Base-by-base conservation (phyloP, 306 rosid species). In the Vigna nakashimae region DNA sequence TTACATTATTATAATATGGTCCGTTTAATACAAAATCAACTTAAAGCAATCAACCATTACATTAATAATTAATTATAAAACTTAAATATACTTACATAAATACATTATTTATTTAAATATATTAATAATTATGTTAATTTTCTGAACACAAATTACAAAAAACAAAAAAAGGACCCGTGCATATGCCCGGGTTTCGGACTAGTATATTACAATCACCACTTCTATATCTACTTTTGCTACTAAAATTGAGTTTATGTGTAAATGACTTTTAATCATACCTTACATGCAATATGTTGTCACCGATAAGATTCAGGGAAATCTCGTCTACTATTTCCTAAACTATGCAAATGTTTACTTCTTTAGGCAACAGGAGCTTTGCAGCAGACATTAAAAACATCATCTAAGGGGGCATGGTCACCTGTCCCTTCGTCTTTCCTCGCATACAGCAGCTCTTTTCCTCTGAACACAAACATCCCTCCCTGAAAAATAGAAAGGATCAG, bases 391-490 rank as follows among this genome's bases (percentile, higher is more conserved):
- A 90, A 88, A 79, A 94, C 83, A 65, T 89, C 97, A 56, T 90
- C 89, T 49, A 94, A 80, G 4, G 97, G 84, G 50, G 98, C 93
- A 68, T 94, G 98, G 72, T 92, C 98, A 18, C 97, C 95, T n/a
- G 97, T 92, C 34, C 92, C 97, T 86, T 90, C 93, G 20, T 92
- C 98, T 83, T 90, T 94, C 87, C 97, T 53, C 12, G 92, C 98
- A 83, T 89, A 90, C 71, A 94, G 48, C 80, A 94, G 80, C 81
- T 92, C 65, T 73, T 88, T 89, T 46, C 97, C 98, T 80, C 77
- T 88, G 69, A 94, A 94, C 50, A 92, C 92, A 79, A 92, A 87
- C 93, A 92, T 94, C 65, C 97, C 98, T 46, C 98, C 98, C 97
- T 92, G 59, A 74, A 56, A 32, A 20, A 34, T 4, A 45, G 0